Evolutionary conservation across 2,329 filamentous ascomycete genomes (phyloP).

Genomic region (Verticillium nubilum): DNA sequence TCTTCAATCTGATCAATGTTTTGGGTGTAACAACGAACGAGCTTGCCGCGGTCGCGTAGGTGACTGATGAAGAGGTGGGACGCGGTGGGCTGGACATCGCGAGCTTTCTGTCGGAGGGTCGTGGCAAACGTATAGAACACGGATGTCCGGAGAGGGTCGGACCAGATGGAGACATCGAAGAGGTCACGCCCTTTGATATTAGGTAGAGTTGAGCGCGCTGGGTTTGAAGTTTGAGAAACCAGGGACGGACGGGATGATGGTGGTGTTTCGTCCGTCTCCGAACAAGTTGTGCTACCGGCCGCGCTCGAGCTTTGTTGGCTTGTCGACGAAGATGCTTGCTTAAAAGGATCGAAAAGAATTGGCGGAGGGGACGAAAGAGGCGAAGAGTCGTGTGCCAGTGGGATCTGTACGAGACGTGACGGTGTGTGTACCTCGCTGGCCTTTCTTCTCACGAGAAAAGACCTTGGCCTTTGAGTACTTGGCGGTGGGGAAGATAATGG

Average conservation of each 20-base stretch:
- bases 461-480: background rate
- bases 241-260: slow-evolving; percentile 31
- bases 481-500: slow-evolving; percentile 32
- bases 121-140: slow-evolving; percentile 71
- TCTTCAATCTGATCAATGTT: slow-evolving; percentile 72
- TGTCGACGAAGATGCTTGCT: slow-evolving; percentile 26
- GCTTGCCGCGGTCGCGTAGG: slow-evolving; percentile 59
- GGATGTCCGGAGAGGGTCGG: slow-evolving; percentile 60
- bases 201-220: slow-evolving; percentile 33
- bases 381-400: slow-evolving; percentile 36
- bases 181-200: slow-evolving; percentile 67
- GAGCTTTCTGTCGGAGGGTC: slow-evolving; percentile 58
- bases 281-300: slow-evolving; percentile 33
- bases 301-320: slow-evolving; percentile 25
- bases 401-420: background rate
- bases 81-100: slow-evolving; percentile 55
- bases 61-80: slow-evolving; percentile 66
- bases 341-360: slow-evolving; percentile 45
- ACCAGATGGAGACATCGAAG: slow-evolving; percentile 67
- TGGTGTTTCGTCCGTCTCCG: slow-evolving; percentile 39
- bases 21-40: slow-evolving; percentile 69
- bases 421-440: background rate
- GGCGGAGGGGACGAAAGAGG: slow-evolving; percentile 53
- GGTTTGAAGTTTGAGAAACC: slow-evolving; percentile 30
- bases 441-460: background rate